phyloP scores from a whole-genome alignment of 495 filamentous ascomycete species.

The Gamarada debralockiae region DNA sequence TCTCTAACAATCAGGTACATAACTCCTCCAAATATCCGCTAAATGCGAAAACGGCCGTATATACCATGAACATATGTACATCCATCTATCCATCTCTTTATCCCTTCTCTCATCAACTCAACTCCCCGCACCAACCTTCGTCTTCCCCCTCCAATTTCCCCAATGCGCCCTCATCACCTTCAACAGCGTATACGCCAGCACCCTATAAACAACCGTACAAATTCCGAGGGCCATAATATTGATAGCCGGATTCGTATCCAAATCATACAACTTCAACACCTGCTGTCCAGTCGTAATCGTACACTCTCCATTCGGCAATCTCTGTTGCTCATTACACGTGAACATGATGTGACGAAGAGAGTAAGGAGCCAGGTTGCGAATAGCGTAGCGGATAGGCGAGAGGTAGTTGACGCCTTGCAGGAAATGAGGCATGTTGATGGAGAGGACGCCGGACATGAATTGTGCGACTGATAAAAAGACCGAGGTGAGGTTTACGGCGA shows the following conservation, averaged over 20 bases:
- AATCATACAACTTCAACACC: slow-evolving; percentile 58
- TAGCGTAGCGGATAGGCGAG: slow-evolving; percentile 62
- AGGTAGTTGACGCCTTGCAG: slow-evolving; percentile 67
- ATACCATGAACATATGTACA: no score
- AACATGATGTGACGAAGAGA: slow-evolving; percentile 53
- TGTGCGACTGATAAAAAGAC: slow-evolving; percentile 61
- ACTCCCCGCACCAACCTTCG: neutral
- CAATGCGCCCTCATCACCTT: slow-evolving; percentile 40
- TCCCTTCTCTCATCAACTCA: neutral
- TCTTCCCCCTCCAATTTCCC: slow-evolving; percentile 14
- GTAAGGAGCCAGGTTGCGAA: slow-evolving; percentile 59
- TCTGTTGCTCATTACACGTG: slow-evolving; percentile 52
- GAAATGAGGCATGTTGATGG: slow-evolving; percentile 58
- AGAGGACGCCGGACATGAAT: slow-evolving; percentile 66
- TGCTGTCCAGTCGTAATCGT: slow-evolving; percentile 57
- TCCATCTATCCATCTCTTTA: neutral
- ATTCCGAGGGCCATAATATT: slow-evolving; percentile 59
- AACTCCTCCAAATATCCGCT: no score
- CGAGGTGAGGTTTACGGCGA: slow-evolving; percentile 65
- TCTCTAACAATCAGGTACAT: no score
- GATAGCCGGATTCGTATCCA: slow-evolving; percentile 48
- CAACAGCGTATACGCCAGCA: slow-evolving; percentile 59
- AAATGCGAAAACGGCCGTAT: no score
- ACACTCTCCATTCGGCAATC: slow-evolving; percentile 52
- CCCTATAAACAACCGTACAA: slow-evolving; percentile 57